Evolutionary conservation across 1,284 basidiomycete genomes (phyloP).

Genomic region (Ceratorhiza oryzae-sativae): DNA sequence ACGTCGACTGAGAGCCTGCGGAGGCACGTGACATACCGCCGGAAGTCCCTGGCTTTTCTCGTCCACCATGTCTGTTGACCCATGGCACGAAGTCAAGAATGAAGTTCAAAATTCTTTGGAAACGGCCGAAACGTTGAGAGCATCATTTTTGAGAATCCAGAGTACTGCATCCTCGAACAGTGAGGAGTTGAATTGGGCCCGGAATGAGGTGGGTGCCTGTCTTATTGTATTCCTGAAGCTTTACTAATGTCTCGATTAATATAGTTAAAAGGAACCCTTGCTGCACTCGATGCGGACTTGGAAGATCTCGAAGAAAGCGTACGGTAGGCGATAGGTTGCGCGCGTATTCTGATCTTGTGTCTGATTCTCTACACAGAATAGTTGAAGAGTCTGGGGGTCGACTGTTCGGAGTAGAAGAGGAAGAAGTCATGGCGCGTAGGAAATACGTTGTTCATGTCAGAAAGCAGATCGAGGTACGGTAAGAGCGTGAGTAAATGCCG

Average conservation of each 20-base stretch:
- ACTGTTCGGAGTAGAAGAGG: slow-evolving; percentile 79
- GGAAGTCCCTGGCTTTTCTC: background rate
- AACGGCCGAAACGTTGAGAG: slow-evolving; percentile 68
- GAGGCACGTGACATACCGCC: slow-evolving; percentile 11
- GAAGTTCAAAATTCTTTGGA: slow-evolving; percentile 77
- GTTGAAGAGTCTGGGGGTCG: slow-evolving; percentile 82
- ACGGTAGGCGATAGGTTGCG: slow-evolving; percentile 56
- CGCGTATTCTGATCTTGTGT: background rate
- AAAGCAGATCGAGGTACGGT: slow-evolving; percentile 76
- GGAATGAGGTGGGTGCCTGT: slow-evolving; percentile 65
- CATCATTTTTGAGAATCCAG: slow-evolving; percentile 78
- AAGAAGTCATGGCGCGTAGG: slow-evolving; percentile 74
- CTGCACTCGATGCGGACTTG: slow-evolving; percentile 79
- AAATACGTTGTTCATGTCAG: slow-evolving; percentile 77
- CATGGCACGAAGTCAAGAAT: slow-evolving; percentile 79
- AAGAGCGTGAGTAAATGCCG: background rate
- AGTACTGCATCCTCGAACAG: slow-evolving; percentile 70
- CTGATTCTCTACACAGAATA: slow-evolving; percentile 57
- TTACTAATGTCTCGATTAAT: background rate
- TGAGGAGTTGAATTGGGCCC: slow-evolving; percentile 75
- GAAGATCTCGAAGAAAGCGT: slow-evolving; percentile 91
- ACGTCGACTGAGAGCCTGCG: slow-evolving; percentile 20
- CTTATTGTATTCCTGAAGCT: background rate
- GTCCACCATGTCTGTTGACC: slow-evolving; percentile 56
- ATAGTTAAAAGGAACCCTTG: slow-evolving; percentile 77